Evolutionary conservation across 1,284 basidiomycete genomes (phyloP).

Genomic region (Sutorius eximius): DNA sequence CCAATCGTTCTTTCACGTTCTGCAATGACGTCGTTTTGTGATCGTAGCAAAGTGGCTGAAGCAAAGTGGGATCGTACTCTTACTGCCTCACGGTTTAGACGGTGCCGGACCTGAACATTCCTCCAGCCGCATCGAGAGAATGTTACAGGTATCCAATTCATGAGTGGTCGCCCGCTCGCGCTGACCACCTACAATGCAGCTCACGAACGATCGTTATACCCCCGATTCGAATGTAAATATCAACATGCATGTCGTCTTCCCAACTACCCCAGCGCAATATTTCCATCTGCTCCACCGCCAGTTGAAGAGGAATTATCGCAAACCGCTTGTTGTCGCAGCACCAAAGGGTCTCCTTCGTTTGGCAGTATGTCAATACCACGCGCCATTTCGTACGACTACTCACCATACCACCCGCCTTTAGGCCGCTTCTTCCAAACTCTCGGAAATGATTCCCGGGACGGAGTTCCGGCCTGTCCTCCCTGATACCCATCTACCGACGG

Average conservation of each 20-base stretch:
- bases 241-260: conserved; percentile 84
- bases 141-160: conserved; percentile 62
- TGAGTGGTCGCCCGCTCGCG: background rate
- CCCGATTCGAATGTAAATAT: conserved; percentile 45
- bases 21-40: background rate
- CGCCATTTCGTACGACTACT: background rate
- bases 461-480: conserved; percentile 73
- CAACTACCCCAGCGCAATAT: conserved; percentile 86
- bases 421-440: conserved; percentile 73
- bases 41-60: conserved; percentile 88
- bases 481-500: conserved; percentile 38
- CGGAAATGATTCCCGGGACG: conserved; percentile 63
- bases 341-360: conserved; percentile 82
- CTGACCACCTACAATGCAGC: conserved; percentile 37
- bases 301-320: conserved; percentile 80
- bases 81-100: conserved; percentile 85
- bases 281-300: conserved; percentile 88
- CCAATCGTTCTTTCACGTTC: background rate
- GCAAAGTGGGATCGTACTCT: conserved; percentile 85
- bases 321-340: conserved; percentile 79
- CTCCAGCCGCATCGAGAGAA: conserved; percentile 80
- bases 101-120: conserved; percentile 92
- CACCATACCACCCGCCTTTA: conserved; percentile 32
- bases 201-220: conserved; percentile 68
- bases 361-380: conserved; percentile 50